Evolutionary conservation across 1,284 basidiomycete species (phyloP), one percentile per base, ranked within the genome.

Genomic region (Bjerkandera adusta): DNA sequence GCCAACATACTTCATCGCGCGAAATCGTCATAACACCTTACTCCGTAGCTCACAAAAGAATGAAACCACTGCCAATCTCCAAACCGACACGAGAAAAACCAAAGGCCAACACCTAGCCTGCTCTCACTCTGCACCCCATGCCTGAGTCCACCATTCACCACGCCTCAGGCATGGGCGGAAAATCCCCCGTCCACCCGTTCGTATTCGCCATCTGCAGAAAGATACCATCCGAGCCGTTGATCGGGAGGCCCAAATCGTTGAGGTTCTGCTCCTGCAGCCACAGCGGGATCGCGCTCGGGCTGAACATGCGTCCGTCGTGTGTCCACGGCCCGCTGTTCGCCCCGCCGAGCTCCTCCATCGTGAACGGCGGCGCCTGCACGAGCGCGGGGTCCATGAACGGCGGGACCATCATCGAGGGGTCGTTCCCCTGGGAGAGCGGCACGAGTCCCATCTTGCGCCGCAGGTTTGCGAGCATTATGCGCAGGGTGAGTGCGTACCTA

Each of bases 391-490:
- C 83, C 21, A 75, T 69, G 59, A 77, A 84, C 8, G 73, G 61
- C 16, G 76, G 73, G 3, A 77, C 71, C 41, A 50, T 37, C 52
- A 55, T 58, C 51, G 52, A 57, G 24, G 60, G 59, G 39, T 47
- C 58, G 45, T 32, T 48, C 35, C 53, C 56, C 56, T 30, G 79
- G 60, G 73, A 72, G 5, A 78, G 80, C 30, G 79, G 77, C 7
- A 73, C 61, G 46, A 89, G 70, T 1, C 89, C 90, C 21, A 92
- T 76, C 69, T 92, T 94, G 52, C 91, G 85, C 33, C 89, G 82
- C 50, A 94, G 77, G 66, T 89, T 91, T 32, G 89, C 83, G 43
- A 95, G 77, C 92, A 95, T 94, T 59, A 95, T 85, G 44, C 91
- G 84, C 34, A 95, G 72, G 1, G 92, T 91, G 24, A 94, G 71